Evolutionary conservation across 768 basidiomycete species (phyloP).

Genomic region (Leccinum incarnatum): DNA sequence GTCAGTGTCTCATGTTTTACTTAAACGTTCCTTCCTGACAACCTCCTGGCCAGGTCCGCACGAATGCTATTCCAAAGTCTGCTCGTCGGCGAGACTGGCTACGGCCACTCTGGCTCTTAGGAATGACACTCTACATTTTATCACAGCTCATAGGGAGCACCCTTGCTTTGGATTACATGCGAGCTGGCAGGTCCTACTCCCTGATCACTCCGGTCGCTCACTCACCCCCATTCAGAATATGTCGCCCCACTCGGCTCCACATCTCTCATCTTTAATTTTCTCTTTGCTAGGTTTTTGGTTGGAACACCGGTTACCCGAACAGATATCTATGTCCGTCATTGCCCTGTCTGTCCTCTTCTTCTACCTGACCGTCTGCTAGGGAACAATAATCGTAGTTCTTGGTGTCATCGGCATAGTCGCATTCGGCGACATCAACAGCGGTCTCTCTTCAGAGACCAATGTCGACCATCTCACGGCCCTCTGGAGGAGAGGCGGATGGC

Average conservation of each 20-base stretch:
- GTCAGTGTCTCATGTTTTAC: slow-evolving; percentile 38
- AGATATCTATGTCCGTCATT: slow-evolving; percentile 69
- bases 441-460: slow-evolving; percentile 70
- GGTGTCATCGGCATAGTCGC: slow-evolving; percentile 88
- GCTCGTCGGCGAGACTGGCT: slow-evolving; percentile 74
- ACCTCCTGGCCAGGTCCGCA: slow-evolving; percentile 54
- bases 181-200: slow-evolving; percentile 54
- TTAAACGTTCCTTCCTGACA: not conserved
- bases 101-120: slow-evolving; percentile 85
- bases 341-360: not conserved
- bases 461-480: slow-evolving; percentile 74
- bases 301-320: slow-evolving; percentile 81
- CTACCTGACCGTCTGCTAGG: slow-evolving; percentile 40
- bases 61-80: slow-evolving; percentile 71
- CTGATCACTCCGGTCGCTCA: slow-evolving; percentile 3
- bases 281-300: slow-evolving; percentile 87
- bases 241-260: slow-evolving; percentile 94
- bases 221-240: slow-evolving; percentile 58
- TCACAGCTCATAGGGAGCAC: slow-evolving; percentile 88
- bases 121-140: slow-evolving; percentile 91
- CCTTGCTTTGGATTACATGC: slow-evolving; percentile 83
- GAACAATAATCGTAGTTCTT: slow-evolving; percentile 76
- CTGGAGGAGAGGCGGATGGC: slow-evolving; percentile 87
- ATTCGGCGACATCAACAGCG: slow-evolving; percentile 82
- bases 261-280: slow-evolving; percentile 93